Evolutionary conservation across 2,329 filamentous ascomycete species (phyloP), one percentile per base, ranked within the genome.

Genomic region (Ophiostoma novo-ulmi): DNA sequence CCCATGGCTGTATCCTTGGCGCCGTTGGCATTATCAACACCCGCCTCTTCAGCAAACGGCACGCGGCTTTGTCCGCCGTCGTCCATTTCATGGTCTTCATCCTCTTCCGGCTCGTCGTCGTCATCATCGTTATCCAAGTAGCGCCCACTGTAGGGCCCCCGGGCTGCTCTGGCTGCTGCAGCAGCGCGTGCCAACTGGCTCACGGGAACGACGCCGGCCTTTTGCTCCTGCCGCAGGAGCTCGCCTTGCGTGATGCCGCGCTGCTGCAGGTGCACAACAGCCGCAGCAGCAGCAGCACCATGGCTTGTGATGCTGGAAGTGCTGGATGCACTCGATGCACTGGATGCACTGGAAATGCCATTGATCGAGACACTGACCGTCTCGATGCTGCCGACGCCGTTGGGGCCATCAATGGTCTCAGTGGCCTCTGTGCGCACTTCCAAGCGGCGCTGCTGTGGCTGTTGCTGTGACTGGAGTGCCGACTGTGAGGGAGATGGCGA

Each of bases 191-290:
- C 80, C 35, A 88, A 80, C 77, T 90, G 88, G 71, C 83, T 86
- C 44, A 88, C 85, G 35, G 92, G 90, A 7, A 94, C 89, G 20
- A 94, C 88, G 52, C 91, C 91, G 1, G 91, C 90, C 77, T 91
- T 88, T 80, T 96, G 93, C 78, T 96, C 93, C 79, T 95, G 91
- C n/a, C 93, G 85, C 35, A 96, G 82, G 31, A 96, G 83, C 79
- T 96, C 93, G 67, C 92, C 92, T 79, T 97, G 93, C 0, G 91
- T 94, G 69, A 94, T 86, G 39, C 87, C 91, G 63, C 85, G 77
- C 74, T 77, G 75, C 70, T 75, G 71, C 70, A 72, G 70, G 22
- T 68, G 70, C 44, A 73, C 64, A 22, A 67, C 66, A 35, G 36
- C 74, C 67, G 69, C 73, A 26, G 31, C 67, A 11, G 70, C 65